These are phyloP conservation scores for Kwoniella shandongensis DNA, from an alignment of 768 basidiomycete species.

Conservation along the genomic window DNA sequence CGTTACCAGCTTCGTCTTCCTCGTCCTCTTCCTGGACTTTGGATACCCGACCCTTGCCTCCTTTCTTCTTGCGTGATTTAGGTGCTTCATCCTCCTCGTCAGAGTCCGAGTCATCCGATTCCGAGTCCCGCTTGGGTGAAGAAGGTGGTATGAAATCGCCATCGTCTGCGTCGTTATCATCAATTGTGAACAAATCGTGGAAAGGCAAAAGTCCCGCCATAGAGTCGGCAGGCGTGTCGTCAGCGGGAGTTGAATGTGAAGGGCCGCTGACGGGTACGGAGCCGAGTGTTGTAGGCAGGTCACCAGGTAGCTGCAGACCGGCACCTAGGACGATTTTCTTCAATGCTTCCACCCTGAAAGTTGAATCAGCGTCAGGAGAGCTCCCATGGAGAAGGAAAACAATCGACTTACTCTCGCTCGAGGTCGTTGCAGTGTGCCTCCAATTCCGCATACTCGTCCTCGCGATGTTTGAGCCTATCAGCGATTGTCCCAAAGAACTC, in stretches of 20 bases:
- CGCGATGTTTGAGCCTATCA: constrained; percentile 15
- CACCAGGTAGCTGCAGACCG: constrained; percentile 15
- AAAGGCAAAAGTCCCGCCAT: constrained; percentile 11
- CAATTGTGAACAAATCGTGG: constrained; percentile 20
- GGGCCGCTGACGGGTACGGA: constrained; percentile 4
- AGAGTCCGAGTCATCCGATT: constrained; percentile 12
- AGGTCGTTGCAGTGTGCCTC: constrained; percentile 18
- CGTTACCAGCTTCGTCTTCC: constrained; percentile 1
- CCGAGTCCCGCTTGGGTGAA: constrained; percentile 16
- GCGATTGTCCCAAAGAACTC: constrained; percentile 22
- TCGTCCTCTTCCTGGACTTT: constrained; percentile 1
- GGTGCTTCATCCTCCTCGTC: constrained; percentile 16
- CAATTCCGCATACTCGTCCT: constrained; percentile 11
- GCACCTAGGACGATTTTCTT: constrained; percentile 15
- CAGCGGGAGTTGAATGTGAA: neutral
- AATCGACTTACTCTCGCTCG: constrained; percentile 22
- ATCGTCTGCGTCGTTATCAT: constrained; percentile 25
- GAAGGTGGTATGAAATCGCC: constrained; percentile 23
- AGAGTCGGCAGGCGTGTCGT: constrained; percentile 17
- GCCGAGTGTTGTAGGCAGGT: constrained; percentile 1
- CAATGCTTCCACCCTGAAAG: constrained; percentile 14
- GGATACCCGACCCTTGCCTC: neutral
- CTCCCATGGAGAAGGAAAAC: neutral
- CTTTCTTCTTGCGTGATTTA: neutral
- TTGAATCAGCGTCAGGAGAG: neutral